These are phyloP conservation scores for Coemansia sp. DNA, from an alignment of 192 early-diverging fungal genomes.

Conservation along the genomic window DNA sequence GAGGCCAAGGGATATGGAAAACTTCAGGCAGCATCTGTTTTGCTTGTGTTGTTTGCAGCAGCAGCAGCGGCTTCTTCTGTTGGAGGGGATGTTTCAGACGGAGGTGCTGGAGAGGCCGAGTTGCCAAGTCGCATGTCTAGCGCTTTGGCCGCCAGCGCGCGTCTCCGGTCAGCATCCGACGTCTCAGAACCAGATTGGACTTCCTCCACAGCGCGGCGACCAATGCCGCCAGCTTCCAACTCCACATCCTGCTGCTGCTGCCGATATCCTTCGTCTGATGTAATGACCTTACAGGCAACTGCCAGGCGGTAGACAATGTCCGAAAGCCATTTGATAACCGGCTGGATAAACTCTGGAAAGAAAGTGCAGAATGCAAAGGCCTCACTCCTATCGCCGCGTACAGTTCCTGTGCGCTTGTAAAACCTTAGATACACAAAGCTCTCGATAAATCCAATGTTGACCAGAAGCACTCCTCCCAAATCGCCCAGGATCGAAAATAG, in stretches of 20 bases:
- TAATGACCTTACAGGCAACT: slow-evolving; percentile 27
- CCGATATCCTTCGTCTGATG: slow-evolving; percentile 41
- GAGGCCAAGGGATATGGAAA: not conserved
- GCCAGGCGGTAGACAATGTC: slow-evolving; percentile 23
- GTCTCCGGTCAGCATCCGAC: slow-evolving; percentile 37
- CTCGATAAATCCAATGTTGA: slow-evolving; percentile 69
- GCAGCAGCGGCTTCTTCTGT: not conserved
- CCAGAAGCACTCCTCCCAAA: slow-evolving; percentile 60
- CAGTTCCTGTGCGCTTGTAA: slow-evolving; percentile 75
- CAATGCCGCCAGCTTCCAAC: slow-evolving; percentile 12
- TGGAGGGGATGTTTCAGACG: not conserved
- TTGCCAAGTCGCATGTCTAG: slow-evolving; percentile 37
- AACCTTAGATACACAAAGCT: slow-evolving; percentile 86
- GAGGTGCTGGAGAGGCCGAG: not conserved
- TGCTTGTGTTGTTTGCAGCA: not conserved
- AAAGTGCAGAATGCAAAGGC: slow-evolving; percentile 89
- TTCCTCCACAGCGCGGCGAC: not conserved
- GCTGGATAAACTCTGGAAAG: slow-evolving; percentile 71
- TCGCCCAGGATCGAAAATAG: slow-evolving; percentile 28
- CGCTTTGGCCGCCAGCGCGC: slow-evolving; percentile 43
- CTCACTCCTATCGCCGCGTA: slow-evolving; percentile 84
- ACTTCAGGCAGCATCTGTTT: not conserved
- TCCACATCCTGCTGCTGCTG: slow-evolving; percentile 24
- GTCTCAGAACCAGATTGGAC: slow-evolving; percentile 10
- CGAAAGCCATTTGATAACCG: slow-evolving; percentile 25